A percentile compares a stretch with the other conserved stretches of the same genome.
Conservation (phyloP, 2,329 filamentous ascomycete species). For the Microdochium bolleyi region DNA sequence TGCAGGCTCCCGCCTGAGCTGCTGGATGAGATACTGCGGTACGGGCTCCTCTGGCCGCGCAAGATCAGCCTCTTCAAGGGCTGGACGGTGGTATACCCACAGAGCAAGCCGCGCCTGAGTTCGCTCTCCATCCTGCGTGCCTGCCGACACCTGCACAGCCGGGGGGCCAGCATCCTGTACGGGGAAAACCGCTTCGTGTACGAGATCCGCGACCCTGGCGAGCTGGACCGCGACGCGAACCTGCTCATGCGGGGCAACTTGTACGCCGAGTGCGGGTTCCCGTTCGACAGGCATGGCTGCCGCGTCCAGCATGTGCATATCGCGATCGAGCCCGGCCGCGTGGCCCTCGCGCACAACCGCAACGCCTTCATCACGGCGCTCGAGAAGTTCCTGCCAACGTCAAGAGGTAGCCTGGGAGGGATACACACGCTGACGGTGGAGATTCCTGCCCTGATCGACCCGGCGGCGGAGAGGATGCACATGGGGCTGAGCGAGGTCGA, state of each 20-base stretch:
- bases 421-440: conserved; percentile 35
- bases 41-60: conserved; percentile 16
- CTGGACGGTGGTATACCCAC: conserved; percentile 21
- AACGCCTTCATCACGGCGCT: conserved; percentile 25
- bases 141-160: conserved; percentile 22
- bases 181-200: conserved; percentile 40
- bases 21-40: conserved; percentile 21
- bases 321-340: conserved; percentile 33
- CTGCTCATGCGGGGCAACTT: conserved; percentile 13
- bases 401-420: conserved; percentile 9
- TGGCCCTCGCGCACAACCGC: conserved; percentile 10
- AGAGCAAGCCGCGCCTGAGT: conserved; percentile 17
- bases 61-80: conserved; percentile 21
- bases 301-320: conserved; percentile 33
- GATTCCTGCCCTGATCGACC: conserved; percentile 20
- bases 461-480: conserved; percentile 2
- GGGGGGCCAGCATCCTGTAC: conserved; percentile 35
- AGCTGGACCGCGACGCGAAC: conserved; percentile 4
- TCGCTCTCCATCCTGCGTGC: conserved; percentile 26
- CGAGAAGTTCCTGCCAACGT: conserved; percentile 20
- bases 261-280: conserved; percentile 17
- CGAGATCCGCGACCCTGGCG: conserved; percentile 28
- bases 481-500: conserved; percentile 4
- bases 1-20: conserved; percentile 18
- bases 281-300: conserved; percentile 26